phyloP scores from a whole-genome alignment of 2,329 filamentous ascomycete genomes.

The Fusarium dlaminii region DNA sequence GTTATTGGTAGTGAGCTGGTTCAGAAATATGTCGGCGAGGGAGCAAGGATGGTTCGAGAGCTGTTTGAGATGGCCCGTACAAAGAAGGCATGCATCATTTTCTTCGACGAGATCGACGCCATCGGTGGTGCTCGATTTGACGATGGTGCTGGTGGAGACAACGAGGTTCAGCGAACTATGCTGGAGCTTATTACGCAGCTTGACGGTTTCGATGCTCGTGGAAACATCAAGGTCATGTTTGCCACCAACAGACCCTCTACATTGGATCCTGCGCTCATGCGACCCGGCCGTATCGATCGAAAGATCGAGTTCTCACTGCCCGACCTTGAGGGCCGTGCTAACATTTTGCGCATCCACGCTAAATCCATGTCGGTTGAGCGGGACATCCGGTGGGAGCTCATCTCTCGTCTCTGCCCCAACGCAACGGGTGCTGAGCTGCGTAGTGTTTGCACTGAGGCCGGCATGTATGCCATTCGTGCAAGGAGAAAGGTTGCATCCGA shows the following conservation, averaged over 20 bases:
- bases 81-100: slow-evolving; percentile 99
- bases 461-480: slow-evolving; percentile 97
- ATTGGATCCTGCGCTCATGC: slow-evolving; percentile 95
- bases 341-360: slow-evolving; percentile 97
- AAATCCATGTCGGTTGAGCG: slow-evolving; percentile 99
- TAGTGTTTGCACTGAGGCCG: slow-evolving; percentile 96
- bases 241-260: slow-evolving; percentile 97
- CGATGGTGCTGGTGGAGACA: slow-evolving; percentile 95
- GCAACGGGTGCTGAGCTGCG: slow-evolving; percentile 95
- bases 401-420: slow-evolving; percentile 96
- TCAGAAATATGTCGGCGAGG: slow-evolving; percentile 98
- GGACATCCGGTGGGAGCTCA: slow-evolving; percentile 98
- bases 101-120: slow-evolving; percentile 94
- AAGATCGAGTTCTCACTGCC: slow-evolving; percentile 99
- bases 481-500: slow-evolving; percentile 97
- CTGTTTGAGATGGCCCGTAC: slow-evolving; percentile 99
- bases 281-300: slow-evolving; percentile 95
- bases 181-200: slow-evolving; percentile 96
- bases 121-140: slow-evolving; percentile 96
- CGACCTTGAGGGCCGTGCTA: slow-evolving; percentile 95
- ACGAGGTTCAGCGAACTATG: slow-evolving; percentile 98
- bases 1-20: slow-evolving; percentile 98
- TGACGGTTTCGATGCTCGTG: slow-evolving; percentile 93
- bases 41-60: slow-evolving; percentile 97
- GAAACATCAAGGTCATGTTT: slow-evolving; percentile 99